phyloP scores from a whole-genome alignment of 1,139 yeast genomes.

The Saccharomycopsis phalli region DNA sequence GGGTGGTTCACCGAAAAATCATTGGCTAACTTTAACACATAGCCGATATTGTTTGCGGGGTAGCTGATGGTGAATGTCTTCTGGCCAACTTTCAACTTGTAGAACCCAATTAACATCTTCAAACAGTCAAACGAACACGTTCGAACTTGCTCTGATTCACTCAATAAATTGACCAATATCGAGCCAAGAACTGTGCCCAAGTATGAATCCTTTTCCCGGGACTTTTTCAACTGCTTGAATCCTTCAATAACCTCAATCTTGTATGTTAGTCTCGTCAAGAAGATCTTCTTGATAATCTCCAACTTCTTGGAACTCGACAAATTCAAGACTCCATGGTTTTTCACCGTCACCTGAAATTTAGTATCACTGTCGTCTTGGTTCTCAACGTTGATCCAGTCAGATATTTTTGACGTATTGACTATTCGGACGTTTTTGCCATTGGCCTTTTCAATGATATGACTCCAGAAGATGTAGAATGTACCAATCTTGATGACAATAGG shows the following conservation, averaged over 20 bases:
- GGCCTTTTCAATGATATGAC: constrained; percentile 31
- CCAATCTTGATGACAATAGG: constrained; percentile 66
- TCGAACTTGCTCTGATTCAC: constrained; percentile 50
- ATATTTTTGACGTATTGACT: constrained; percentile 30
- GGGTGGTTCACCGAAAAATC: constrained; percentile 51
- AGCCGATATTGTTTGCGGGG: constrained; percentile 64
- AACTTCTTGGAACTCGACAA: constrained; percentile 51
- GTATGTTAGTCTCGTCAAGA: constrained; percentile 38
- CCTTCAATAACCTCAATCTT: constrained; percentile 1
- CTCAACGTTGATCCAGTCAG: constrained; percentile 36
- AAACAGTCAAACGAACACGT: constrained; percentile 56
- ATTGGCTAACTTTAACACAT: constrained; percentile 53
- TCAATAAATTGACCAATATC: constrained; percentile 56
- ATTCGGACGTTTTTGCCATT: constrained; percentile 34
- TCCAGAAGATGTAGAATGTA: constrained; percentile 46
- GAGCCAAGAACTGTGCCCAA: constrained; percentile 16
- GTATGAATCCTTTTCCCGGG: constrained; percentile 23
- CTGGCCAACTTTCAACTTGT: constrained; percentile 53
- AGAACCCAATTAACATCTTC: constrained; percentile 54
- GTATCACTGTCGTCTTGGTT: constrained; percentile 45
- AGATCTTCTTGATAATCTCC: constrained; percentile 61
- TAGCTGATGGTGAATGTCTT: too few relatives aligned
- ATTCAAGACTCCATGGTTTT: constrained; percentile 30
- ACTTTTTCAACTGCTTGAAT: neutral
- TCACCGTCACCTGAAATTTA: constrained; percentile 53